These are phyloP conservation scores for Metarhizium album DNA, from an alignment of 2,329 filamentous ascomycete species.

Conservation along the genomic window DNA sequence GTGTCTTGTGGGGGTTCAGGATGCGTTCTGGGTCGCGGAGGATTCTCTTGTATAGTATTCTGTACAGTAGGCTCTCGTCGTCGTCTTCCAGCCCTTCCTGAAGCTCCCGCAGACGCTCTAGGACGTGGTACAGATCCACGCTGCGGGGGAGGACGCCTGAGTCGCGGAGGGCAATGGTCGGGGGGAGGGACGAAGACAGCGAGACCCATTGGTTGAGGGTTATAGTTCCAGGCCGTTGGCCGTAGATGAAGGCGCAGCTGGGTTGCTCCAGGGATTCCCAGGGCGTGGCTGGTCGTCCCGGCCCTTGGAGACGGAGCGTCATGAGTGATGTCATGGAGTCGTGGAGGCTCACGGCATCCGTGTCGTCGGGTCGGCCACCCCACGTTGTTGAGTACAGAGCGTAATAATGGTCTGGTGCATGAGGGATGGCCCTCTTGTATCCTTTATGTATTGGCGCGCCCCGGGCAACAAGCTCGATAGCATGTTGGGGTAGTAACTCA, in stretches of 20 bases:
- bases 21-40: slow-evolving; percentile 57
- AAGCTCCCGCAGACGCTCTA: slow-evolving; percentile 48
- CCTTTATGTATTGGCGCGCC: slow-evolving; percentile 48
- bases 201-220: slow-evolving; percentile 61
- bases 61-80: slow-evolving; percentile 48
- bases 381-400: slow-evolving; percentile 39
- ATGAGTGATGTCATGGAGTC: slow-evolving; percentile 48
- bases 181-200: slow-evolving; percentile 44
- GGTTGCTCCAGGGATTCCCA: slow-evolving; percentile 69
- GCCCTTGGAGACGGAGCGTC: slow-evolving; percentile 38
- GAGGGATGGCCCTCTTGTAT: slow-evolving; percentile 40
- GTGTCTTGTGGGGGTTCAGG: slow-evolving; percentile 47
- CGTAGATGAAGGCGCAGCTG: slow-evolving; percentile 58
- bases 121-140: slow-evolving; percentile 45
- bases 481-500: slow-evolving; percentile 41
- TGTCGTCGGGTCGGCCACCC: slow-evolving; percentile 33
- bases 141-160: slow-evolving; percentile 48
- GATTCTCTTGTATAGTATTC: slow-evolving; percentile 55
- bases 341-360: slow-evolving; percentile 38
- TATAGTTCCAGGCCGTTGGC: slow-evolving; percentile 55
- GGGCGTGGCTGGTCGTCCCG: slow-evolving; percentile 34
- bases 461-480: slow-evolving; percentile 45
- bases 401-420: slow-evolving; percentile 45
- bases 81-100: slow-evolving; percentile 46
- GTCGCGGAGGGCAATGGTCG: slow-evolving; percentile 46